Evolutionary conservation across 805 yeast species (phyloP).

Genomic region (Starmerella cellae): DNA sequence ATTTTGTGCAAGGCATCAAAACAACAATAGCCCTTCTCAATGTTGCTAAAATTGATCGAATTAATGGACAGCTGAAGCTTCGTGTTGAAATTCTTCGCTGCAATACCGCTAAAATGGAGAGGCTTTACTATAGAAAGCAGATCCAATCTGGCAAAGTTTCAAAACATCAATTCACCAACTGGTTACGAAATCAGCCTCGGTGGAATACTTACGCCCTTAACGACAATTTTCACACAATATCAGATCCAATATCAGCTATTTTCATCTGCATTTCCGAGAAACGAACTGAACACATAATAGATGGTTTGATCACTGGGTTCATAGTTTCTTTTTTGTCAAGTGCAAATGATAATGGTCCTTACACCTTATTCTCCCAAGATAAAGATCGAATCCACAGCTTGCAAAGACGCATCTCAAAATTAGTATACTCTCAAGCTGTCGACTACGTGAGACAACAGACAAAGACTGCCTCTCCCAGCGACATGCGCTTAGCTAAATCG

Average conservation of each 20-base stretch:
- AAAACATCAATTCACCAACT: not conserved
- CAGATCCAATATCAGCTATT: too few relatives aligned
- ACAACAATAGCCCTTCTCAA: constrained; percentile 72
- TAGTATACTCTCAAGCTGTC: not conserved
- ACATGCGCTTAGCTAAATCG: too few relatives aligned
- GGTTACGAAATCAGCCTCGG: not conserved
- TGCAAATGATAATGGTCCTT: too few relatives aligned
- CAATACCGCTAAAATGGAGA: constrained; percentile 79
- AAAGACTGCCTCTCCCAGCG: too few relatives aligned
- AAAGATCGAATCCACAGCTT: constrained; percentile 4
- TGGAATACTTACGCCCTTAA: too few relatives aligned
- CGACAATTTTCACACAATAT: too few relatives aligned
- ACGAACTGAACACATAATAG: not conserved
- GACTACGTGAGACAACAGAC: too few relatives aligned
- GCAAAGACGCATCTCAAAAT: constrained; percentile 1
- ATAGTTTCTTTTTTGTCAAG: too few relatives aligned
- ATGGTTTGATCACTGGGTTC: constrained; percentile 5
- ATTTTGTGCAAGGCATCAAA: constrained; percentile 61
- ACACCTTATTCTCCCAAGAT: constrained; percentile 4
- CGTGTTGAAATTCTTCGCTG: constrained; percentile 72
- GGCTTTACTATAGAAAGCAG: constrained; percentile 44
- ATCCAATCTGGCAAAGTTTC: not conserved
- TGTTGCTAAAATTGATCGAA: constrained; percentile 89
- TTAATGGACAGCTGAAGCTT: constrained; percentile 83
- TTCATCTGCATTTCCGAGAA: not conserved